A percentile compares a stretch with the other conserved stretches of the same genome.
Conservation (phyloP, 768 basidiomycete genomes). For the Collybia sordida region DNA sequence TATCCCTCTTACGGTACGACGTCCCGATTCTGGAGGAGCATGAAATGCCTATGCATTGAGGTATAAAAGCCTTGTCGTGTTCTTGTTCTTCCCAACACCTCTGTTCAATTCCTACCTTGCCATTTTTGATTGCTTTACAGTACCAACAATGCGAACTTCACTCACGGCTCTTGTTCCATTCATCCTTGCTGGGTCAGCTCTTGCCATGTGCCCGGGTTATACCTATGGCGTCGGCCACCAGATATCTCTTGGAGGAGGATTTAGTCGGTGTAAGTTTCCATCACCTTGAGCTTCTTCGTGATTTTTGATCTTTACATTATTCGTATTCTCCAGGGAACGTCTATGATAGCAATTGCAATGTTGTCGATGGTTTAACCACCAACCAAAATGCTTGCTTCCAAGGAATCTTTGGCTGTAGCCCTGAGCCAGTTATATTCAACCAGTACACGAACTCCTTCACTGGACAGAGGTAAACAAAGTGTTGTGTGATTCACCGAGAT, state of each 20-base stretch:
- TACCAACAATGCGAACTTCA: conserved; percentile 6
- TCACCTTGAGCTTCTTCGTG: neutral
- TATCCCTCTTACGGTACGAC: no score
- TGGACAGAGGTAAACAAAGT: conserved; percentile 16
- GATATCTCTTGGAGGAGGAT: conserved; percentile 4
- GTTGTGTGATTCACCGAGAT: neutral
- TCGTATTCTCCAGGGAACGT: conserved; percentile 22
- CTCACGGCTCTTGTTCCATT: conserved; percentile 3
- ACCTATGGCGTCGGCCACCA: conserved; percentile 10
- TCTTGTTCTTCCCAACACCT: no score
- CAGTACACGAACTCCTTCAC: conserved; percentile 24
- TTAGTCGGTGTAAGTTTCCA: conserved; percentile 10
- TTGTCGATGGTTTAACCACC: conserved; percentile 26
- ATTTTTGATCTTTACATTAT: neutral
- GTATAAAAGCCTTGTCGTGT: no score
- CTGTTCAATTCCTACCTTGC: no score
- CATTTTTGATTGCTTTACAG: no score
- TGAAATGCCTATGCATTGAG: no score
- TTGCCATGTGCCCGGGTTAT: conserved; percentile 10
- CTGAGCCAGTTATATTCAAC: conserved; percentile 27
- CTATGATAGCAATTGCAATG: conserved; percentile 24
- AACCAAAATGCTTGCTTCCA: conserved; percentile 25
- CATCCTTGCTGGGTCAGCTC: conserved; percentile 4
- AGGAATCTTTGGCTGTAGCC: conserved; percentile 28
- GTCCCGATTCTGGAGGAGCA: no score